phyloP scores from a whole-genome alignment of 345 rosid genomes.

The Firmiana major region DNA sequence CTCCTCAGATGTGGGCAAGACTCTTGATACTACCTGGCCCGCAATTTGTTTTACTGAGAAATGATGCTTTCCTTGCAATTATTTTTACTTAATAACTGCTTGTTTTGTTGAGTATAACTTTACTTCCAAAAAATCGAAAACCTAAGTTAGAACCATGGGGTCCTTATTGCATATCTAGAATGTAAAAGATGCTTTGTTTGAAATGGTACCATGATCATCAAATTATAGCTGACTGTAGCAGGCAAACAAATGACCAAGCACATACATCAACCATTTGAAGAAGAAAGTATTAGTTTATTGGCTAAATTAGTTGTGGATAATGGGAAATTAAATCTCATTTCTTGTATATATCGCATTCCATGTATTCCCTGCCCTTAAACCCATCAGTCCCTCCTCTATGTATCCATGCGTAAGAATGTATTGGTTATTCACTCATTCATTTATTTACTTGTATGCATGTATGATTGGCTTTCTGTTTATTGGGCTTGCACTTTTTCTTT shows the following conservation, averaged over 20 bases:
- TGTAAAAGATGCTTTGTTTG: neutral
- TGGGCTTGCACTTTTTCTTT: neutral
- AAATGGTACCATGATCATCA: neutral
- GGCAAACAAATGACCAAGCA: neutral
- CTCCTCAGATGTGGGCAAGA: neutral
- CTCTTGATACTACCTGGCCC: neutral
- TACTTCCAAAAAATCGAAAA: neutral
- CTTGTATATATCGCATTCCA: neutral
- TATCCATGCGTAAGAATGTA: neutral
- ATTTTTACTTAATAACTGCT: neutral
- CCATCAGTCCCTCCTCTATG: neutral
- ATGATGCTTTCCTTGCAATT: neutral
- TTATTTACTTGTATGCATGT: neutral
- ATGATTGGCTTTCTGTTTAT: neutral
- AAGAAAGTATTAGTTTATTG: neutral
- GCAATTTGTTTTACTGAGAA: slow-evolving; percentile 7
- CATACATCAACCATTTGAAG: neutral
- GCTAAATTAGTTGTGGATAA: neutral
- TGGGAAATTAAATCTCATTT: neutral
- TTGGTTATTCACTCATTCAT: neutral
- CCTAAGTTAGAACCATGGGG: neutral
- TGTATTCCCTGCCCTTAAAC: neutral
- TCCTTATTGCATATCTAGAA: neutral
- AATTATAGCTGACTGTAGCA: neutral
- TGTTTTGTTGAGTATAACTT: neutral